Evolutionary conservation across 768 basidiomycete genomes (phyloP).

Genomic region (Kockovaella imperatae): DNA sequence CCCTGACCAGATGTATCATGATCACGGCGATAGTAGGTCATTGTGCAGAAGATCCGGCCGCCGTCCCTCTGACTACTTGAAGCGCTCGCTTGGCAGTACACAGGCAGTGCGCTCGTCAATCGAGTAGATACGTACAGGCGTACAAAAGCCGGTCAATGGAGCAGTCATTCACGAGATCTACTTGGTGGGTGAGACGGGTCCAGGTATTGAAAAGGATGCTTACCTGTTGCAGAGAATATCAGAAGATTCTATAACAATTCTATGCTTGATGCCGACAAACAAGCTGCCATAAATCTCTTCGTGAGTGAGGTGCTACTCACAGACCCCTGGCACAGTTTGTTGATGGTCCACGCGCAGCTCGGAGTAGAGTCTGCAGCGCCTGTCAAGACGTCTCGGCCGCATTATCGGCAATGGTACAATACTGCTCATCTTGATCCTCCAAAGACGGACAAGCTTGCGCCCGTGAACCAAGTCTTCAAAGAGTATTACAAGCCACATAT

Average conservation of each 20-base stretch:
- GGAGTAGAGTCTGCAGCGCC: constrained; percentile 35
- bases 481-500: constrained; percentile 61
- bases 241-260: constrained; percentile 92
- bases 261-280: constrained; percentile 90
- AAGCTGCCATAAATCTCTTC: constrained; percentile 95
- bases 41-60: neutral
- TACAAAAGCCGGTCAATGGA: constrained; percentile 84
- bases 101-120: constrained; percentile 91
- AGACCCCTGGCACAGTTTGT: neutral
- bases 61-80: neutral
- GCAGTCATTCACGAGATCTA: constrained; percentile 91
- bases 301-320: constrained; percentile 57
- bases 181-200: constrained; percentile 19
- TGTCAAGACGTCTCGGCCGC: constrained; percentile 54
- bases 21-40: constrained; percentile 82
- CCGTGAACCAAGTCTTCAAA: constrained; percentile 54
- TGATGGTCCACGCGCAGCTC: constrained; percentile 7
- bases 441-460: constrained; percentile 48
- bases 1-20: constrained; percentile 70
- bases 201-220: neutral
- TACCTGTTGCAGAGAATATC: constrained; percentile 59
- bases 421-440: constrained; percentile 47
- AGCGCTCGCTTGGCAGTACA: constrained; percentile 95
- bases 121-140: constrained; percentile 84
- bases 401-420: constrained; percentile 80